These are phyloP conservation scores for Mucor saturninus DNA, from an alignment of 371 early-diverging fungal genomes.

Conservation along the genomic window DNA sequence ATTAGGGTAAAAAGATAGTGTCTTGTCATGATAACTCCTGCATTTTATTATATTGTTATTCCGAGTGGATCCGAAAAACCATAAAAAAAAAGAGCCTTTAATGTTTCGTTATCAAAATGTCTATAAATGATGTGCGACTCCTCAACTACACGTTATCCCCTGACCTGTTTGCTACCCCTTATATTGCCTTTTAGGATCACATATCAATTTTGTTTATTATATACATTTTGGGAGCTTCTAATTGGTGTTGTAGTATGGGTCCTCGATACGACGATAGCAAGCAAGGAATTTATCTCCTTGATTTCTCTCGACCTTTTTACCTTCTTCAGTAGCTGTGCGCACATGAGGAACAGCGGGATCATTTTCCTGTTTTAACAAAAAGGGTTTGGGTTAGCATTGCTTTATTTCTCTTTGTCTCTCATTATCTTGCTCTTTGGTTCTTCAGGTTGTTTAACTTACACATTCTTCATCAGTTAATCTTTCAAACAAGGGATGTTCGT, in stretches of 20 bases:
- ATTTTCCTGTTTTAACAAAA: constrained; percentile 46
- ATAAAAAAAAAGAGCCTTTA: too few relatives aligned
- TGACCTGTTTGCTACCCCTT: background rate
- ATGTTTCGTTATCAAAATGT: too few relatives aligned
- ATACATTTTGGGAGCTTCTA: constrained; percentile 8
- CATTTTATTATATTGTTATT: background rate
- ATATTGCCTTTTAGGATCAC: background rate
- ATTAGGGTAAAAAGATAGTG: too few relatives aligned
- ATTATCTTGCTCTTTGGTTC: background rate
- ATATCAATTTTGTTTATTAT: constrained; percentile 7
- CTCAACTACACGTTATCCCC: too few relatives aligned
- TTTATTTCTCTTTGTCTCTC: background rate
- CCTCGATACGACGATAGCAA: constrained; percentile 82
- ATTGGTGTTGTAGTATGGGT: constrained; percentile 46
- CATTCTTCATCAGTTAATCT: constrained; percentile 85
- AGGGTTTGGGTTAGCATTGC: background rate
- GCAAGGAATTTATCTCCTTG: constrained; percentile 94
- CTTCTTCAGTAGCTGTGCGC: constrained; percentile 93
- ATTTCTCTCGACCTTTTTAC: constrained; percentile 95
- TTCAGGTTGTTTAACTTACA: constrained; percentile 36
- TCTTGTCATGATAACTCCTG: constrained; percentile 7
- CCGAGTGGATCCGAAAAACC: too few relatives aligned
- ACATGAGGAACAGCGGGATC: constrained; percentile 91
- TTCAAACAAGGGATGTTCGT: constrained; percentile 93
- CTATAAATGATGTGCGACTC: too few relatives aligned